phyloP scores from a whole-genome alignment of 257 asterid genomes.

The Leonotis leonurus region DNA sequence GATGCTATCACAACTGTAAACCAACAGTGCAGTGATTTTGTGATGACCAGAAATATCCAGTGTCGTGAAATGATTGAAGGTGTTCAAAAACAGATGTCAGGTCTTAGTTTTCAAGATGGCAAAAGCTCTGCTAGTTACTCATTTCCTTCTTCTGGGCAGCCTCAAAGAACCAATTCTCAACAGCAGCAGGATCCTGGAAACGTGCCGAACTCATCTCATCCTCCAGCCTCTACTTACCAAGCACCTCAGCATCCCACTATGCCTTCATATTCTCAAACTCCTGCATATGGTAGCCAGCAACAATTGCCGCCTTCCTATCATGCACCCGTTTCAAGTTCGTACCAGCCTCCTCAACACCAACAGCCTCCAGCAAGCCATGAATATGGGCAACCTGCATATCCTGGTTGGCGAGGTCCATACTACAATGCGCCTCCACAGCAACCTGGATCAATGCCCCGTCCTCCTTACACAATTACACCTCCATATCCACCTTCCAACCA shows the following conservation, averaged over 20 bases:
- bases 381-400: conserved; percentile 85
- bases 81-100: conserved; percentile 78
- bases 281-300: conserved; percentile 55
- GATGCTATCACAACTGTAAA: conserved; percentile 79
- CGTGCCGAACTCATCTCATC: conserved; percentile 35
- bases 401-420: conserved; percentile 92
- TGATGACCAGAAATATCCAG: conserved; percentile 86
- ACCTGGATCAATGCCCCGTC: conserved; percentile 68
- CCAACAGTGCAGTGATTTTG: conserved; percentile 92
- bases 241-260: conserved; percentile 54
- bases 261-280: conserved; percentile 48
- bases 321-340: conserved; percentile 42
- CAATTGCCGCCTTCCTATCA: conserved; percentile 70
- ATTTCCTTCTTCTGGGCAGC: conserved; percentile 44
- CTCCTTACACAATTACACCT: conserved; percentile 67
- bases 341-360: conserved; percentile 56
- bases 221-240: conserved; percentile 53
- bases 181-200: conserved; percentile 38
- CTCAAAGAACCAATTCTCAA: conserved; percentile 55
- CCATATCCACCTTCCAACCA: conserved; percentile 76
- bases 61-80: conserved; percentile 94
- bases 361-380: conserved; percentile 51
- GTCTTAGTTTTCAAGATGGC: conserved; percentile 73
- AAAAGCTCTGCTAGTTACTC: conserved; percentile 46
- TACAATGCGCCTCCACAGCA: conserved; percentile 74